A percentile compares a stretch with the other conserved stretches of the same genome.
These are phyloP conservation scores for Fusarium lateritium DNA, from an alignment of 2,329 filamentous ascomycete species.

Conservation along the genomic window DNA sequence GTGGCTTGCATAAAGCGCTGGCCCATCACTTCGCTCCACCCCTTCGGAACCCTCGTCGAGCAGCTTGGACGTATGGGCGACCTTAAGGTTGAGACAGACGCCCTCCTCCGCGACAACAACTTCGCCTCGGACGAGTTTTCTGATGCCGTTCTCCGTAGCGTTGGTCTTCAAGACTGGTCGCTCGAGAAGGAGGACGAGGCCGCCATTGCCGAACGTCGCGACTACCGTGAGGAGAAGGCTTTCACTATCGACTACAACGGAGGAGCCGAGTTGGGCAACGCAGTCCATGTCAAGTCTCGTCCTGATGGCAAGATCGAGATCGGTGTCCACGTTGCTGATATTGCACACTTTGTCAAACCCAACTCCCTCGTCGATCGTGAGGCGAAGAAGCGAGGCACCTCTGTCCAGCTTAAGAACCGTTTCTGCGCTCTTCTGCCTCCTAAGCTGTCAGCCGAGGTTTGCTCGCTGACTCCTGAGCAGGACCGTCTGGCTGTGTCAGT, in stretches of 20 bases:
- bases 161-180: slow-evolving; percentile 93
- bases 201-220: slow-evolving; percentile 80
- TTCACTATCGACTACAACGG: slow-evolving; percentile 96
- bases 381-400: slow-evolving; percentile 97
- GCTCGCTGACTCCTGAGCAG: slow-evolving; percentile 87
- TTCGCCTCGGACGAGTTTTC: slow-evolving; percentile 98
- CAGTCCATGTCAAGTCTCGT: slow-evolving; percentile 89
- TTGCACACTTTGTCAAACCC: slow-evolving; percentile 96
- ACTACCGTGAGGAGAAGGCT: slow-evolving; percentile 88
- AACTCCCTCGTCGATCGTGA: slow-evolving; percentile 97
- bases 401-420: slow-evolving; percentile 93
- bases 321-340: slow-evolving; percentile 94
- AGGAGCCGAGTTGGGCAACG: slow-evolving; percentile 90
- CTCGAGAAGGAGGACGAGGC: slow-evolving; percentile 86
- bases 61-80: slow-evolving; percentile 98
- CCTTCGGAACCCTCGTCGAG: slow-evolving; percentile 97
- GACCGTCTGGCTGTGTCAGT: slow-evolving; percentile 94
- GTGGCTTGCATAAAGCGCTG: slow-evolving; percentile 99
- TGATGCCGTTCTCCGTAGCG: slow-evolving; percentile 93
- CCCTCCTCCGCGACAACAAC: slow-evolving; percentile 97
- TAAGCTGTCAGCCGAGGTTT: slow-evolving; percentile 87
- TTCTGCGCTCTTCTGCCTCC: slow-evolving; percentile 89
- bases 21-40: slow-evolving; percentile 99
- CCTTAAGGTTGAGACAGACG: slow-evolving; percentile 97
- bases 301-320: slow-evolving; percentile 91